phyloP scores from a whole-genome alignment of 75 land plant genomes.

The Sequoiadendron giganteum region DNA sequence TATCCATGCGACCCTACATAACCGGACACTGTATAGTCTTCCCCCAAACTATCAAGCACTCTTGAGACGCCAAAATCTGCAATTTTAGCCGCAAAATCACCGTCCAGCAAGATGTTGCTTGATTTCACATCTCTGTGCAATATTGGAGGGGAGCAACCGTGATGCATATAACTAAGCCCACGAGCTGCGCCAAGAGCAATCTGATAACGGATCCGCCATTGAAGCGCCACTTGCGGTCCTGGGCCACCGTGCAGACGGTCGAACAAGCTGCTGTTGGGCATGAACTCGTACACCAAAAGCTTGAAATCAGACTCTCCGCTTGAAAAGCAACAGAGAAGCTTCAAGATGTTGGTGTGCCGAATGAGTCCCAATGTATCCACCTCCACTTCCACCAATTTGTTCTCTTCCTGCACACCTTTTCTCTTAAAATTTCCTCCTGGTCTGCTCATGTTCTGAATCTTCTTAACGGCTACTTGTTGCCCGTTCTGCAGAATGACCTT shows the following conservation, averaged over 20 bases:
- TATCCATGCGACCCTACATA: no score
- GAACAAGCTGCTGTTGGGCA: conserved; percentile 44
- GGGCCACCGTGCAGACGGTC: conserved; percentile 10
- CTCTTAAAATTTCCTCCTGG: no score
- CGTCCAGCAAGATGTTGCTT: conserved; percentile 25
- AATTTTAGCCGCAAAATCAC: no score
- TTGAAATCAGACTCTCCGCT: conserved; percentile 12
- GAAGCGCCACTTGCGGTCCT: conserved; percentile 11
- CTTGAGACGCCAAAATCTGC: conserved; percentile 33
- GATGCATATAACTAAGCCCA: conserved; percentile 43
- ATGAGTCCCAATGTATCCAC: conserved; percentile 36
- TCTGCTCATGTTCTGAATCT: neutral
- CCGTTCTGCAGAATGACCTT: conserved; percentile 30
- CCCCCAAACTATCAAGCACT: neutral
- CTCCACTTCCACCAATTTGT: conserved; percentile 26
- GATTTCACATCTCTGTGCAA: conserved; percentile 58
- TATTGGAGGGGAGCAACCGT: conserved; percentile 43
- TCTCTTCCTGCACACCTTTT: neutral
- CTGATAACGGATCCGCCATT: conserved; percentile 38
- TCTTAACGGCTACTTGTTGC: neutral
- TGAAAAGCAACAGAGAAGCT: conserved; percentile 38
- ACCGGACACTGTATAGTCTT: neutral
- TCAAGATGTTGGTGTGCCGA: conserved; percentile 57
- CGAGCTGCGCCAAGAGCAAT: neutral
- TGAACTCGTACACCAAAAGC: conserved; percentile 51